Evolutionary conservation across 2,329 filamentous ascomycete genomes (phyloP), one percentile per base, ranked within the genome.

Genomic region (Fusarium sp.): DNA sequence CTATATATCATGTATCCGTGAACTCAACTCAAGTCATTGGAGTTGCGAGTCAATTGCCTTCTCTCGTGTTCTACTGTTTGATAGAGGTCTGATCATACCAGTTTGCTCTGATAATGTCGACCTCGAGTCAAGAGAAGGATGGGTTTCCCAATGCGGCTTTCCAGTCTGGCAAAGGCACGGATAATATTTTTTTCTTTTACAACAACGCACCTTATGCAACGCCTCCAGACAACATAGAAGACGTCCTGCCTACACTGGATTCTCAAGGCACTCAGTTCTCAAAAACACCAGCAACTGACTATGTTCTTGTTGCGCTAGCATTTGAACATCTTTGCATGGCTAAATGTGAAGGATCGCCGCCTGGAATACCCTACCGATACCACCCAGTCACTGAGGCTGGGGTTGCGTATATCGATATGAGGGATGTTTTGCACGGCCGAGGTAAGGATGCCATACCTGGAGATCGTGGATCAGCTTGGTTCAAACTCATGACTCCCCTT

Each of bases 401-500:
- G 1, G 22, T 68, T 7, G 43, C 57, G 9, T 56, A 50, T 19
- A 46, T 70, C 2, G 67, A 68, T 32, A 68, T 70, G 57, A 52
- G 67, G 25, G 32, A 60, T 6, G 47, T 63, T 2, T 4, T 70
- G 10, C 23, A 39, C 19, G 41, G 25, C 9, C 44, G 41, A 8
- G 54, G 54, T 0, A 23, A 46, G 2, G 35, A n/a, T 3, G 27
- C 33, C 0, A 53, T 39, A 8, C 67, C 65, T 0, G 61, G 62
- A 30, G 65, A 67, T 10, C 49, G 67, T 30, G 68, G 64, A 1
- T 62, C 57, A 2, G 65, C 56, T 10, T 70, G 67, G 68, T 70
- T 68, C 40, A 49, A 37, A n/a, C 41, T 56, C 14, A 71, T 71
- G 62, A 50, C 48, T 2, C 50, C 57, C 6, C 20, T 49, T 8